A percentile compares a stretch with the other conserved stretches of the same genome.
Conservation (phyloP, 805 yeast genomes). For the Ogataea neopini region DNA sequence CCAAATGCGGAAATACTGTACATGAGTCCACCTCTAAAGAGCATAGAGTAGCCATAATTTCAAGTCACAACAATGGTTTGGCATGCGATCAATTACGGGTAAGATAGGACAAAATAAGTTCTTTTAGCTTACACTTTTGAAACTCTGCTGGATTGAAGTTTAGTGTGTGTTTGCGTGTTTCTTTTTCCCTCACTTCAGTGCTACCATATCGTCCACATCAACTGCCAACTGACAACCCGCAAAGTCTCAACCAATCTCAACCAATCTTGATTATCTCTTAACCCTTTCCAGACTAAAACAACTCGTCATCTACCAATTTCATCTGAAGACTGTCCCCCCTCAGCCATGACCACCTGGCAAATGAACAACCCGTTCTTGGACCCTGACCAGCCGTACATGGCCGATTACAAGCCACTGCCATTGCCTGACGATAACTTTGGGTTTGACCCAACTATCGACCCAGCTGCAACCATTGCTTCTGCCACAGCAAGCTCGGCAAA, state of each 20-base stretch:
- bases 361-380: conserved; percentile 30
- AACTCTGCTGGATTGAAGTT: neutral
- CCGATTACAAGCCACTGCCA: conserved; percentile 41
- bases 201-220: too few species aligned
- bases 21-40: conserved; percentile 3
- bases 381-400: conserved; percentile 36
- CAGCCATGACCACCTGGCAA: conserved; percentile 20
- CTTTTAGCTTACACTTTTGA: neutral
- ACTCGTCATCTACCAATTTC: too few species aligned
- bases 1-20: conserved; percentile 24
- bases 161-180: neutral
- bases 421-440: conserved; percentile 58
- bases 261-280: too few species aligned
- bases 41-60: neutral
- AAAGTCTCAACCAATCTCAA: too few species aligned
- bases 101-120: neutral
- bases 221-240: too few species aligned
- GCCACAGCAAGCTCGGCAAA: conserved; percentile 6
- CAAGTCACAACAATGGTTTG: conserved; percentile 5
- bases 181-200: neutral
- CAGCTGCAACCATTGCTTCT: conserved; percentile 25
- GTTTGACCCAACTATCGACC: conserved; percentile 26
- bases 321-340: too few species aligned
- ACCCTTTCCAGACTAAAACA: too few species aligned
- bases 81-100: conserved; percentile 4